Conservation (phyloP, 2,329 filamentous ascomycete genomes). For the Cladosporium sp. region DNA sequence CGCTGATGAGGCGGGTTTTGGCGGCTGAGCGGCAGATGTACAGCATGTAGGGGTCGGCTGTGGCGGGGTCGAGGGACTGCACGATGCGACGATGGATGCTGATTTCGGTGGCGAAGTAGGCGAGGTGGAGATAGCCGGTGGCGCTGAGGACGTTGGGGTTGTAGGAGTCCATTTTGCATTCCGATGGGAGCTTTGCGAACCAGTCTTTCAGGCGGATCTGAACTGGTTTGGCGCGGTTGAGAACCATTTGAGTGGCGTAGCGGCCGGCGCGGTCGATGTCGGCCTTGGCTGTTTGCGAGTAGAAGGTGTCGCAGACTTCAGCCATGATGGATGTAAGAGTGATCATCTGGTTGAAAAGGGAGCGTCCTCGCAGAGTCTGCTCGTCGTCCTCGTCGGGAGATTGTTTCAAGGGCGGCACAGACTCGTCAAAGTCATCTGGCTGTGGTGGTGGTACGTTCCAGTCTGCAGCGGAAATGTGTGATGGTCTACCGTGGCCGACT, state of each 20-base stretch:
- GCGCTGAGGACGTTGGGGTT: slow-evolving; percentile 37
- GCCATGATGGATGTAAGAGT: slow-evolving; percentile 69
- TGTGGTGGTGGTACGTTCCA: slow-evolving; percentile 71
- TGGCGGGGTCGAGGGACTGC: slow-evolving; percentile 59
- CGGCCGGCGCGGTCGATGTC: slow-evolving; percentile 61
- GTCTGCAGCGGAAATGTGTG: slow-evolving; percentile 64
- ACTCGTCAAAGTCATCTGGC: slow-evolving; percentile 67
- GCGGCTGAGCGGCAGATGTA: slow-evolving; percentile 92
- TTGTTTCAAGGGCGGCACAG: slow-evolving; percentile 41
- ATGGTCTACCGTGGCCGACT: slow-evolving; percentile 77
- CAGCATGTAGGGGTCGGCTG: slow-evolving; percentile 69
- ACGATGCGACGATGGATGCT: slow-evolving; percentile 88
- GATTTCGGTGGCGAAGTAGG: slow-evolving; percentile 91
- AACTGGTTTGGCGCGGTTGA: slow-evolving; percentile 73
- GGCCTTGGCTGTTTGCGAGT: slow-evolving; percentile 71
- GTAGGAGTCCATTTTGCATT: slow-evolving; percentile 57
- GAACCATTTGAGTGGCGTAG: slow-evolving; percentile 66
- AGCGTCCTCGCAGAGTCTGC: slow-evolving; percentile 62
- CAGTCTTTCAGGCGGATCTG: slow-evolving; percentile 79
- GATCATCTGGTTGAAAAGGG: slow-evolving; percentile 71
- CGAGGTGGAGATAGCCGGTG: slow-evolving; percentile 70
- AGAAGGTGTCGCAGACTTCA: slow-evolving; percentile 78
- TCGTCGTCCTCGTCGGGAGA: slow-evolving; percentile 51
- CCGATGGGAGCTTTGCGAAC: slow-evolving; percentile 64
- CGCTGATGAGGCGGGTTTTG: slow-evolving; percentile 88